A percentile compares a stretch with the other conserved stretches of the same genome.
Conservation (phyloP, 106 monocot genomes). For the Dendrobium chrysotoxum region DNA sequence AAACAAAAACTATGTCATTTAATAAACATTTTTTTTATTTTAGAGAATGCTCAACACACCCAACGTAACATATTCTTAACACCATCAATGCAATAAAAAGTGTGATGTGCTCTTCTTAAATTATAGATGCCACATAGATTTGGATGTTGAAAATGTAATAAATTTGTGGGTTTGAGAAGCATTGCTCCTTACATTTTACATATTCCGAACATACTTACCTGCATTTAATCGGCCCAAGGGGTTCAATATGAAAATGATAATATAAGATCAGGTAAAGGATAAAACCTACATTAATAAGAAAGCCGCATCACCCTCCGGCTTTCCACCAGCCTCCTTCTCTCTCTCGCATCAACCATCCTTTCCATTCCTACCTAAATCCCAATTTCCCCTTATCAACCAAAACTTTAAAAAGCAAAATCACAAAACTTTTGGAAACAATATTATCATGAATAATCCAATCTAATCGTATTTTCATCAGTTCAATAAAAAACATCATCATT, state of each 20-base stretch:
- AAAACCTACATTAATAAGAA: conserved; percentile 35
- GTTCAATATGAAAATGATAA: conserved; percentile 6
- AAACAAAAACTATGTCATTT: neutral
- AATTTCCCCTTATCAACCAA: conserved; percentile 53
- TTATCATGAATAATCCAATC: neutral
- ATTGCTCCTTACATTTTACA: neutral
- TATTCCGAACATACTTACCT: neutral
- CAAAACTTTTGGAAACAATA: conserved; percentile 1
- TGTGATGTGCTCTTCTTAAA: no score
- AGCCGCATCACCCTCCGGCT: conserved; percentile 15
- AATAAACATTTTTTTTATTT: no score
- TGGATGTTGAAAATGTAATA: no score
- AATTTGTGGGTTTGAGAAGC: no score
- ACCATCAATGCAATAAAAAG: no score
- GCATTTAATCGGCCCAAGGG: neutral
- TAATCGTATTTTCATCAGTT: neutral
- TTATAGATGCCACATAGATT: no score
- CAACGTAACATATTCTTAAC: no score
- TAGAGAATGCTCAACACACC: no score
- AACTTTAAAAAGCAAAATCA: conserved; percentile 14
- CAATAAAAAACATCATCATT: neutral
- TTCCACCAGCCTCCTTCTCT: conserved; percentile 19
- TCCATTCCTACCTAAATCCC: conserved; percentile 65
- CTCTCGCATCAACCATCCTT: conserved; percentile 74
- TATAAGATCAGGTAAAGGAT: conserved; percentile 13